Evolutionary conservation across 768 basidiomycete genomes (phyloP), one percentile per base, ranked within the genome.

Genomic region (Xerocomellus chrysenteron): DNA sequence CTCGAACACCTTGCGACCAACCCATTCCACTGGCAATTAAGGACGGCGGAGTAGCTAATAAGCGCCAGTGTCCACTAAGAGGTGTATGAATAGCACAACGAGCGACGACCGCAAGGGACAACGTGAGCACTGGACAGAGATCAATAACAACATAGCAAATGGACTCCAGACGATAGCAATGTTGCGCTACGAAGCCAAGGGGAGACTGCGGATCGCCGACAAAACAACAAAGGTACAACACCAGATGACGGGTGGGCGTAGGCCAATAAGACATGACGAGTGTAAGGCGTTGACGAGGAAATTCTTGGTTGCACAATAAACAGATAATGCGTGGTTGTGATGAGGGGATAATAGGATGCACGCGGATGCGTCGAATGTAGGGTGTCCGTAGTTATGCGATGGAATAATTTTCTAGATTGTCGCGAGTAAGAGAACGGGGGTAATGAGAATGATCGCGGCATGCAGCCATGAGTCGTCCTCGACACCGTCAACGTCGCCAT

Each of bases 1-100:
- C 69, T 95, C 93, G 68, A 88, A 98, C 13, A 97, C 86, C 58
- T 84, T 83, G 56, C 91, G 80, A 9, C 92, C 88, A 7, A 92
- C 87, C 96, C 96, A 99, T 64, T 94, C 94, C 86, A 95, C 26
- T 2, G 26, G 26, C 4, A 26, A n/a, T n/a, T n/a, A n/a, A n/a
- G n/a, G n/a, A n/a, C n/a, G n/a, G n/a, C n/a, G n/a, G n/a, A n/a
- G n/a, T n/a, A n/a, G n/a, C n/a, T n/a, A n/a, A n/a, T n/a, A n/a
- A n/a, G n/a, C n/a, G n/a, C n/a, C n/a, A n/a, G 37, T 41, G 52
- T 52, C 55, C 60, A 50, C 43, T 35, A 39, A 24, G 49, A 36
- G 57, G 50, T 50, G 45, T 46, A 53, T 48, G 41, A 40, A 64
- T 44, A 68, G 28, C 57, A 64, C 47, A 58, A 54, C 54, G 24